Base-by-base conservation (phyloP, 2,329 filamentous ascomycete species). In the Exophiala oligosperma region DNA sequence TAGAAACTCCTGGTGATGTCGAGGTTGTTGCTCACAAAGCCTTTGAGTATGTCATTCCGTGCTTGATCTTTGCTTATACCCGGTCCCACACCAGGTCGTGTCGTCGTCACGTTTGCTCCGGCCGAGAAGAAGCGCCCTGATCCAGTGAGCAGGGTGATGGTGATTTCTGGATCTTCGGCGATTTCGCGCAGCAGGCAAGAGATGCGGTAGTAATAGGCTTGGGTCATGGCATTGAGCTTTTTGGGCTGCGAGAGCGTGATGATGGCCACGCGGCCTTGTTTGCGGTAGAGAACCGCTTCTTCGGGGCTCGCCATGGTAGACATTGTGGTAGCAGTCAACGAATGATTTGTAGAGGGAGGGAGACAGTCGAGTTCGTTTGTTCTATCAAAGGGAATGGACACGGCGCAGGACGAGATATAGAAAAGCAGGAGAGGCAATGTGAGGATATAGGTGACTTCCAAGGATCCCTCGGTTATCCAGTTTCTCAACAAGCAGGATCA, bases 1-100 rank as follows among this genome's bases (percentile, higher is more conserved):
- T 94, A 92, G 79, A 97, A 96, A 67, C 91, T 88, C 68, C 91
- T 88, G 1, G 92, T 94, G 68, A 91, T 84, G 81, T 96, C 90
- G 56, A 97, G 84, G 80, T 97, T 97, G 80, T 89, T 88, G 66
- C 88, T 80, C 9, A 91, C 88, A 75, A 97, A 96, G 70, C 72
- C 78, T 52, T 82, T 80, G 37, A 95, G 83, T 77, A 85, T 87
- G 66, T 84, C 79, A n/a, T 77, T 77, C 61, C 80, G 79, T 14
- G 69, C 70, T 59, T 77, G 74, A 52, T 72, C 71, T 69, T 80
- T 77, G 5, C 70, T 59, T 56, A 79, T 75, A 54, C 63, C 62
- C 12, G 70, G 67, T 21, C 74, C 71, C 3, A 73, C 70, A 17
- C 78, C 74, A 2, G 75, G 70, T 11, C 79, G 79, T 43, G 75